Percentiles rank a stretch among this genome's conserved stretches.
Evolutionary conservation across 2,329 filamentous ascomycete genomes (phyloP).

Genomic region (Lecanosticta acicola): DNA sequence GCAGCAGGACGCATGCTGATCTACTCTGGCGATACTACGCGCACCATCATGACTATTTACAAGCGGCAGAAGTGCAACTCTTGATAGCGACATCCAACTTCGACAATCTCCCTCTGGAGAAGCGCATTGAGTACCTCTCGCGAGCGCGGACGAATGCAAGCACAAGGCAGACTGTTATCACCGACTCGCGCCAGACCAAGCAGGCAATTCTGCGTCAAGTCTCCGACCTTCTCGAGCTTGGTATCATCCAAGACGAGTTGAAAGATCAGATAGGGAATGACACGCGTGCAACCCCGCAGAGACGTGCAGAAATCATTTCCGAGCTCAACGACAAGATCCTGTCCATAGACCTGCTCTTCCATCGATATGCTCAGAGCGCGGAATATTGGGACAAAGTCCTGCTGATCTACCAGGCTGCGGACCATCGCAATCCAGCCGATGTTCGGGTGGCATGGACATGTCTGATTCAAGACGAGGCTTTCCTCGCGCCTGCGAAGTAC

Average conservation of each 20-base stretch:
- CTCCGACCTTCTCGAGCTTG: constrained; percentile 80
- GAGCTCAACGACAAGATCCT: constrained; percentile 65
- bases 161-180: constrained; percentile 69
- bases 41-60: constrained; percentile 74
- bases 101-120: constrained; percentile 63
- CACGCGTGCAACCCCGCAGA: constrained; percentile 58
- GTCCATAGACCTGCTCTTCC: constrained; percentile 81
- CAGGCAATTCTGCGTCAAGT: constrained; percentile 82
- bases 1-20: constrained; percentile 74
- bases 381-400: constrained; percentile 92
- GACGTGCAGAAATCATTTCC: constrained; percentile 55
- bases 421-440: constrained; percentile 81
- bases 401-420: constrained; percentile 83
- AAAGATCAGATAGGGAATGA: constrained; percentile 73
- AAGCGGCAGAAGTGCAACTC: constrained; percentile 81
- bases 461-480: constrained; percentile 57
- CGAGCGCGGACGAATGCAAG: constrained; percentile 89
- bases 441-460: constrained; percentile 81
- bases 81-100: constrained; percentile 81
- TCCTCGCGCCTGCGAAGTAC: constrained; percentile 37
- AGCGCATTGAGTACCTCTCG: constrained; percentile 82
- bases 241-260: constrained; percentile 90
- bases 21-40: constrained; percentile 90
- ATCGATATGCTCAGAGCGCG: constrained; percentile 82
- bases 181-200: constrained; percentile 54